Conservation (phyloP, 2,329 filamentous ascomycete species). For the Beauveria varroae region DNA sequence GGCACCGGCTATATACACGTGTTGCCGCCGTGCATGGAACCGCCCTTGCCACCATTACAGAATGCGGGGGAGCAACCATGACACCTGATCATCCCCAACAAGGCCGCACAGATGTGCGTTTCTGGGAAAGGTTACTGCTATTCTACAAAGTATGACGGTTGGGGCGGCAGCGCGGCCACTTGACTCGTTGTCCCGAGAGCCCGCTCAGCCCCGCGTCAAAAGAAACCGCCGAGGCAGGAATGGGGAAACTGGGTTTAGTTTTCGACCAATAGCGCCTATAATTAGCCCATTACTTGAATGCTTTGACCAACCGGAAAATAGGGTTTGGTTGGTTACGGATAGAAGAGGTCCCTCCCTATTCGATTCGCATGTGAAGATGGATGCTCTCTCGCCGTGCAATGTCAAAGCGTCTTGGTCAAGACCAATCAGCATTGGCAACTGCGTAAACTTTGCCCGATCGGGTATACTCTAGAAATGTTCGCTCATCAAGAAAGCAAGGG, state of each 20-base stretch:
- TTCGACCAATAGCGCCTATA: neutral
- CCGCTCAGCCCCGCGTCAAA: slow-evolving; percentile 2
- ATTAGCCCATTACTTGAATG: neutral
- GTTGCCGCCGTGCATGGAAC: neutral
- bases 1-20: neutral
- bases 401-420: neutral
- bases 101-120: neutral
- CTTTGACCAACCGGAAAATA: neutral
- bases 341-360: neutral
- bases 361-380: slow-evolving; percentile 1
- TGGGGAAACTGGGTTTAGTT: neutral
- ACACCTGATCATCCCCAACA: neutral
- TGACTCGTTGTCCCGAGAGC: slow-evolving; percentile 9
- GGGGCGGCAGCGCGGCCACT: slow-evolving; percentile 5
- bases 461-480: neutral
- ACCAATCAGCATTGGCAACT: neutral
- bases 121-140: neutral
- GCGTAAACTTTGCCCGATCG: neutral
- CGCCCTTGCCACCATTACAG: neutral
- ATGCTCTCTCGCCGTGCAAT: neutral
- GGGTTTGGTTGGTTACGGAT: neutral
- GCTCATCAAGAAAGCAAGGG: neutral
- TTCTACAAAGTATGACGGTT: neutral
- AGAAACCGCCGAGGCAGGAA: slow-evolving; percentile 1
- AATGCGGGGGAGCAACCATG: slow-evolving; percentile 1